These are phyloP conservation scores for Kluyveromyces aestuarii DNA, from an alignment of 805 yeast species.

Conservation along the genomic window DNA sequence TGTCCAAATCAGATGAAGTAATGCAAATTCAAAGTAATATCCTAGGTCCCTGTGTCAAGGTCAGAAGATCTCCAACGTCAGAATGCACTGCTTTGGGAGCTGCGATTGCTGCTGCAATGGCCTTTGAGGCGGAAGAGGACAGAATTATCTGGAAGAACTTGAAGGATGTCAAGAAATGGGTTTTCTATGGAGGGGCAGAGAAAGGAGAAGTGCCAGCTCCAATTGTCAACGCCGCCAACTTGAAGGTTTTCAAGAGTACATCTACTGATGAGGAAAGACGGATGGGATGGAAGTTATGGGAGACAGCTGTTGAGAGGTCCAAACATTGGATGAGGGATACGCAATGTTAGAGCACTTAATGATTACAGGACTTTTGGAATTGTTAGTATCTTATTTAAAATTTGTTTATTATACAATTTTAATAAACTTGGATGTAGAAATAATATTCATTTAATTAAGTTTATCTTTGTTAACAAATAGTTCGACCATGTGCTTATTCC, in stretches of 20 bases:
- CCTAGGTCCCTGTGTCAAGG: conserved; percentile 77
- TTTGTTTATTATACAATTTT: no score
- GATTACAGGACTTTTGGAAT: no score
- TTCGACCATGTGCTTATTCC: no score
- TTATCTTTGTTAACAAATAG: no score
- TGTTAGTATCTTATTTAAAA: no score
- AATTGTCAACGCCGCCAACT: conserved; percentile 15
- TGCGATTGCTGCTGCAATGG: conserved; percentile 89
- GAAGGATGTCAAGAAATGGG: conserved; percentile 78
- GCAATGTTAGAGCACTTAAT: background rate
- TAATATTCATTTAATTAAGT: no score
- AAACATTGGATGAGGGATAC: conserved; percentile 57
- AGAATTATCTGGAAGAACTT: conserved; percentile 65
- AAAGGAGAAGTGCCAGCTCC: conserved; percentile 13
- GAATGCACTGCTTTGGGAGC: conserved; percentile 96
- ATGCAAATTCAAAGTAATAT: conserved; percentile 93
- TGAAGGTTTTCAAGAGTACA: conserved; percentile 30
- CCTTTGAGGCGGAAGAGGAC: conserved; percentile 37
- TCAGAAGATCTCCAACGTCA: conserved; percentile 68
- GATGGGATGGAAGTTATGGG: conserved; percentile 71
- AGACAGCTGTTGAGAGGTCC: conserved; percentile 72
- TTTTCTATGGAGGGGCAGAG: conserved; percentile 87
- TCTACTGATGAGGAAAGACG: conserved; percentile 51
- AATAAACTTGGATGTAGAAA: no score
- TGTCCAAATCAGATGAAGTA: conserved; percentile 83